Conservation (phyloP, 257 asterid genomes). For the Scutellaria galericulata region DNA sequence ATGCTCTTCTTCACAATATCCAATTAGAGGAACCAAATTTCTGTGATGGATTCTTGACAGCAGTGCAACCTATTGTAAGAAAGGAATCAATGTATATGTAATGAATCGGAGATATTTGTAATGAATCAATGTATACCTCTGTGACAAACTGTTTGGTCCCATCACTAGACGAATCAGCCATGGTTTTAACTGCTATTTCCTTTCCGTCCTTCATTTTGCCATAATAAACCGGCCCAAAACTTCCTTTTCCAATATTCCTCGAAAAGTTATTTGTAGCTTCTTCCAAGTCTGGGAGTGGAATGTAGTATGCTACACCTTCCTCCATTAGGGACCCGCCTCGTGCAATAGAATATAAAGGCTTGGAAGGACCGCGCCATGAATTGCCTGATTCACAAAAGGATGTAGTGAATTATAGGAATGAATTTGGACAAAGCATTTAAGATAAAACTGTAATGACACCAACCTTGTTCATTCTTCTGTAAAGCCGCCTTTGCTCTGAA, state of each 20-base stretch:
- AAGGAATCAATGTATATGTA: conserved; percentile 6
- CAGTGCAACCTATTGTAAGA: conserved; percentile 79
- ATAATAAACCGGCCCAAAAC: conserved; percentile 93
- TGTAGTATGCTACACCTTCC: conserved; percentile 90
- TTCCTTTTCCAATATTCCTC: conserved; percentile 87
- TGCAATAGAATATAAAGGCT: conserved; percentile 54
- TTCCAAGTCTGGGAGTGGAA: conserved; percentile 74
- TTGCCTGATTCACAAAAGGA: conserved; percentile 46
- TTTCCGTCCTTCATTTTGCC: conserved; percentile 90
- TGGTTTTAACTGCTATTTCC: conserved; percentile 92
- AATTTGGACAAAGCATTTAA: conserved; percentile 15
- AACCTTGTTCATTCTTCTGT: conserved; percentile 57
- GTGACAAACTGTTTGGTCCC: conserved; percentile 88
- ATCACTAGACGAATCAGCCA: conserved; percentile 96
- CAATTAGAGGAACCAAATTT: conserved; percentile 92
- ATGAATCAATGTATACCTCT: conserved; percentile 55
- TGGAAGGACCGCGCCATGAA: conserved; percentile 62
- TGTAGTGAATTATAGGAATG: conserved; percentile 8
- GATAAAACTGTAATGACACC: conserved; percentile 15
- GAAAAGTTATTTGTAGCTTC: conserved; percentile 76
- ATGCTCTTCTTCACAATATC: conserved; percentile 89
- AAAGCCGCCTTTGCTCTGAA: conserved; percentile 47
- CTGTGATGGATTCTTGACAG: conserved; percentile 96
- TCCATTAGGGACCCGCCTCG: conserved; percentile 85
- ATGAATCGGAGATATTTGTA: neutral